phyloP scores from a whole-genome alignment of 208 protist species.

The Leishmania braziliensis region DNA sequence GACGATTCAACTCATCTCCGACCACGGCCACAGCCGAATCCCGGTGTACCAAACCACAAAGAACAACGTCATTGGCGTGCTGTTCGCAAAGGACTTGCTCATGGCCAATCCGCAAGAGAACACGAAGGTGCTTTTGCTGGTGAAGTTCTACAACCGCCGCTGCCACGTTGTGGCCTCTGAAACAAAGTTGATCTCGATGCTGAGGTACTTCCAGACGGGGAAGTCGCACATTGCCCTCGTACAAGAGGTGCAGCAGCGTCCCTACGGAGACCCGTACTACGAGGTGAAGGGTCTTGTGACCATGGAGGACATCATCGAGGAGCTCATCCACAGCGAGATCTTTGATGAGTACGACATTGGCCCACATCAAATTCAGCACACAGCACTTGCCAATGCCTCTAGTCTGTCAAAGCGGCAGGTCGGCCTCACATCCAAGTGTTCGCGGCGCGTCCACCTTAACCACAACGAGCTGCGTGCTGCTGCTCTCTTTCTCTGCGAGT shows the following conservation, averaged over 20 bases:
- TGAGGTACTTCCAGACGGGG: constrained; percentile 95
- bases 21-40: constrained; percentile 94
- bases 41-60: constrained; percentile 92
- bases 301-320: constrained; percentile 97
- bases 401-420: constrained; percentile 58
- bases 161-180: constrained; percentile 90
- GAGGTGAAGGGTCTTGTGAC: constrained; percentile 96
- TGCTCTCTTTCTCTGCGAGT: constrained; percentile 83
- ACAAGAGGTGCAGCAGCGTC: constrained; percentile 87
- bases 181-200: constrained; percentile 93
- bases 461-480: constrained; percentile 83
- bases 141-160: constrained; percentile 94
- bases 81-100: constrained; percentile 95
- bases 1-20: constrained; percentile 89
- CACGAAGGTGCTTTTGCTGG: constrained; percentile 90
- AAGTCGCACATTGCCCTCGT: constrained; percentile 94
- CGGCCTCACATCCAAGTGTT: constrained; percentile 78
- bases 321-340: constrained; percentile 97
- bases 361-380: constrained; percentile 34
- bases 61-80: constrained; percentile 93
- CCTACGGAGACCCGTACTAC: constrained; percentile 93
- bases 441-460: constrained; percentile 75
- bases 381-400: constrained; percentile 14
- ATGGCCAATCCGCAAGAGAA: constrained; percentile 94
- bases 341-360: constrained; percentile 96